Conservation (phyloP, 345 rosid species). For the Iberis pinnata region DNA sequence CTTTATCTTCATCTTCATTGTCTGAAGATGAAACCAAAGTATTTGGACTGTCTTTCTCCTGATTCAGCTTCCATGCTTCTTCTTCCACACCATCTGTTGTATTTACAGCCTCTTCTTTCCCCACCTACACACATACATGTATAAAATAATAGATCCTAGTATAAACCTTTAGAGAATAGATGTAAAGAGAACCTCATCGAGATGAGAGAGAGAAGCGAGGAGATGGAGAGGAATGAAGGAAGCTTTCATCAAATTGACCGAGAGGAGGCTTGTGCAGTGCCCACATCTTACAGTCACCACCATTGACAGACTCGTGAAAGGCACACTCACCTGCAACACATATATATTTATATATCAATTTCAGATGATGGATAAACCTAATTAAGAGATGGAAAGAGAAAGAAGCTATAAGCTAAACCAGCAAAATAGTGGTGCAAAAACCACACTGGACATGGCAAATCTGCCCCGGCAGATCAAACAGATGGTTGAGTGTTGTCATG, state of each 20-base stretch:
- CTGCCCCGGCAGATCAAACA: slow-evolving; percentile 79
- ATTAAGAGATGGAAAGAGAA: not conserved
- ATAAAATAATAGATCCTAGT: not conserved
- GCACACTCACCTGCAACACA: slow-evolving; percentile 73
- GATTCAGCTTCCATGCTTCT: no score
- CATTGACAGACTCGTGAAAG: slow-evolving; percentile 74
- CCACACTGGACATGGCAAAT: slow-evolving; percentile 97
- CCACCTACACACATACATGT: slow-evolving; percentile 19
- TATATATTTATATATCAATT: slow-evolving; percentile 12
- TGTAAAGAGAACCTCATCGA: slow-evolving; percentile 34
- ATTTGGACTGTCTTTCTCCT: slow-evolving; percentile 42
- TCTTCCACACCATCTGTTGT: slow-evolving; percentile 30
- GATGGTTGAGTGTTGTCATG: slow-evolving; percentile 57
- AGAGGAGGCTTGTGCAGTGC: slow-evolving; percentile 86
- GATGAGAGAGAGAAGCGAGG: slow-evolving; percentile 55
- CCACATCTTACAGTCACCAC: slow-evolving; percentile 96
- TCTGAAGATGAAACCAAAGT: slow-evolving; percentile 51
- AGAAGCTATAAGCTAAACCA: slow-evolving; percentile 35
- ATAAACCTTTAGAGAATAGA: no score
- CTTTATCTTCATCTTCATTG: slow-evolving; percentile 70
- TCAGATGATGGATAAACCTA: no score
- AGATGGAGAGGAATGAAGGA: slow-evolving; percentile 82
- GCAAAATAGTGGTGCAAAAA: slow-evolving; percentile 80
- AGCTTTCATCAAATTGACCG: slow-evolving; percentile 83
- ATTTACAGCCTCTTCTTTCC: slow-evolving; percentile 37